Percentiles rank a stretch among this genome's conserved stretches.
Evolutionary conservation across 2,329 filamentous ascomycete species (phyloP).

Genomic region (Xylaria sp.): DNA sequence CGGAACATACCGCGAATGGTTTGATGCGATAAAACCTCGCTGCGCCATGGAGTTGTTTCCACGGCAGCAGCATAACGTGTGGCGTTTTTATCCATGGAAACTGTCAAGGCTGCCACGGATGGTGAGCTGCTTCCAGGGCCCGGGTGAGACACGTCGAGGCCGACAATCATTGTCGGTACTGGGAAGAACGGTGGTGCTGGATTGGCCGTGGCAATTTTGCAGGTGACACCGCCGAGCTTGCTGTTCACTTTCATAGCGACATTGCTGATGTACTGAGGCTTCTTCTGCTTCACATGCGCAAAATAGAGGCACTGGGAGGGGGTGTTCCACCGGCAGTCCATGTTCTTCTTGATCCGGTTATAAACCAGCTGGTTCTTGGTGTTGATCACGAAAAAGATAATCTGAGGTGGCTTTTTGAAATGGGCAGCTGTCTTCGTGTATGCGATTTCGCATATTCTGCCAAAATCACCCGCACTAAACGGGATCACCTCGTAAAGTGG

Average conservation of each 20-base stretch:
- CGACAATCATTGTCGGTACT: constrained; percentile 78
- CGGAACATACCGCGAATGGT: constrained; percentile 71
- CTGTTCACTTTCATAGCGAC: constrained; percentile 97
- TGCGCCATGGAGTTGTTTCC: constrained; percentile 80
- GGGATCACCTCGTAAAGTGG: constrained; percentile 37
- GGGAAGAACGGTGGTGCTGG: constrained; percentile 46
- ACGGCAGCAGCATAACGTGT: constrained; percentile 78
- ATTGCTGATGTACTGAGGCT: constrained; percentile 87
- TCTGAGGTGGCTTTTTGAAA: constrained; percentile 64
- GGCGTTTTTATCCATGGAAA: constrained; percentile 72
- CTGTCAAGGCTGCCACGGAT: constrained; percentile 86
- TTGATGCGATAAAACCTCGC: constrained; percentile 72
- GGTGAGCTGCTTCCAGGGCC: constrained; percentile 66
- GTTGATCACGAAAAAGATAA: constrained; percentile 78
- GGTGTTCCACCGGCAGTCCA: constrained; percentile 82
- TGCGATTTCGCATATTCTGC: constrained; percentile 56
- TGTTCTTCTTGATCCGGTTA: constrained; percentile 84
- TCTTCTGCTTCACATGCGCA: constrained; percentile 67
- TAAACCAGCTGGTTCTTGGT: constrained; percentile 75
- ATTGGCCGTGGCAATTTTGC: constrained; percentile 42
- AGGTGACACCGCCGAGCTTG: constrained; percentile 86
- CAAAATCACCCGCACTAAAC: constrained; percentile 47
- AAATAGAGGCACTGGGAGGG: constrained; percentile 81
- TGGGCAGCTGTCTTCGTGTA: constrained; percentile 59
- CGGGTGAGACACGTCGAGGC: constrained; percentile 87